Evolutionary conservation across 2,329 filamentous ascomycete species (phyloP).

Genomic region (Xylariales sp.): DNA sequence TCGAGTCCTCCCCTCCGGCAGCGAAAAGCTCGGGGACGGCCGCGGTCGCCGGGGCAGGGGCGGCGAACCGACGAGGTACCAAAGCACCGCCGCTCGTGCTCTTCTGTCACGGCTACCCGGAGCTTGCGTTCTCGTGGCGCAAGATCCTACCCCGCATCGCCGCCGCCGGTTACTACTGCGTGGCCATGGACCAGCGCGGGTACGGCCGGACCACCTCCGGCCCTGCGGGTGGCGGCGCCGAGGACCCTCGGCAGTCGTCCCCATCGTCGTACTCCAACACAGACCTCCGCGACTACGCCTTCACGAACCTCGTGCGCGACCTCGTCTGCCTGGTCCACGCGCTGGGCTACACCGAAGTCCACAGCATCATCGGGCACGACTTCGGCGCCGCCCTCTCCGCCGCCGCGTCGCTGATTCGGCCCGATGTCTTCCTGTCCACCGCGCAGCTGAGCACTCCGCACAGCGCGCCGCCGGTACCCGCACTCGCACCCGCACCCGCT

Average conservation of each 20-base stretch:
- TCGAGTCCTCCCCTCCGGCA: no score
- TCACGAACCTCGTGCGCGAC: conserved; percentile 58
- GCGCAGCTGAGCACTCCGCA: conserved; percentile 64
- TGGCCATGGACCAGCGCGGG: conserved; percentile 64
- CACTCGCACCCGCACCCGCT: conserved; percentile 27
- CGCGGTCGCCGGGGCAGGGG: no score
- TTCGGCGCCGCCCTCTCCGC: conserved; percentile 59
- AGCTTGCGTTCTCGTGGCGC: conserved; percentile 67
- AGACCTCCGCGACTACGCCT: conserved; percentile 51
- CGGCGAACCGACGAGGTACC: conserved; percentile 42
- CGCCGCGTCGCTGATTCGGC: conserved; percentile 55
- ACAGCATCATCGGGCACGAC: conserved; percentile 62
- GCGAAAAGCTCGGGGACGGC: no score
- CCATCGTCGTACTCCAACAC: conserved; percentile 45
- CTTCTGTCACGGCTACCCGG: conserved; percentile 63
- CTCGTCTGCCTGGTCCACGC: conserved; percentile 56
- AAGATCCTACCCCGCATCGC: conserved; percentile 58
- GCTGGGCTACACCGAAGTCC: conserved; percentile 53
- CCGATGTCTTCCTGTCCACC: conserved; percentile 59
- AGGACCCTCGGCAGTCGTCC: no score
- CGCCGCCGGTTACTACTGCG: conserved; percentile 56
- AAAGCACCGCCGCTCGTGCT: conserved; percentile 52
- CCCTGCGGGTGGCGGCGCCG: conserved; percentile 47
- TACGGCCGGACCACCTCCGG: conserved; percentile 63
- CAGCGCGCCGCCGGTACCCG: conserved; percentile 44